Conservation (phyloP, 805 yeast species). For the Dipodascus geniculatus region DNA sequence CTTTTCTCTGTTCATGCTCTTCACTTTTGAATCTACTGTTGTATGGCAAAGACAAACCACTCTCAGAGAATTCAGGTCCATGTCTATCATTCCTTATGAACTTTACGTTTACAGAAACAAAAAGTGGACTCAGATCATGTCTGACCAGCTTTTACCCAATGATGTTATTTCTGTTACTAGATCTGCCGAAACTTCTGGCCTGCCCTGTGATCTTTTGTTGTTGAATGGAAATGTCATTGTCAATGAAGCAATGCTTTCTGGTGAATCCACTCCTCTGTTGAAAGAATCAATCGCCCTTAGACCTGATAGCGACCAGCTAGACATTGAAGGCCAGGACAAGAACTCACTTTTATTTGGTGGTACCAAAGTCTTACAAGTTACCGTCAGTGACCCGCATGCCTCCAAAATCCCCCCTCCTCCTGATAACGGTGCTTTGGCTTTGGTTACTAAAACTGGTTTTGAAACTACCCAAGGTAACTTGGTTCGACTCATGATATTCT, state of each 20-base stretch:
- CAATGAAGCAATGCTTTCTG: constrained; percentile 97
- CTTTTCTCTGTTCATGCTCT: constrained; percentile 83
- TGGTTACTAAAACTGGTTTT: constrained; percentile 90
- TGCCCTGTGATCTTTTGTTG: constrained; percentile 86
- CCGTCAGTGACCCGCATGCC: constrained; percentile 39
- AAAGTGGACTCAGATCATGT: constrained; percentile 57
- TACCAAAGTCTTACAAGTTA: constrained; percentile 87
- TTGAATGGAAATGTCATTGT: constrained; percentile 89
- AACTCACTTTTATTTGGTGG: constrained; percentile 90
- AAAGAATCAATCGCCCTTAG: constrained; percentile 85
- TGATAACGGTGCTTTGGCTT: constrained; percentile 83
- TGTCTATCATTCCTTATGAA: constrained; percentile 90
- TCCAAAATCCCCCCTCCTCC: constrained; percentile 53
- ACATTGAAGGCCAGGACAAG: constrained; percentile 76
- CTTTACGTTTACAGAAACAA: constrained; percentile 60
- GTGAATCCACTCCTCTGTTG: constrained; percentile 93
- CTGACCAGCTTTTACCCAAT: constrained; percentile 77
- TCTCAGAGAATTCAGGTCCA: constrained; percentile 87
- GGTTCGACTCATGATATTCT: constrained; percentile 94
- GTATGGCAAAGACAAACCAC: constrained; percentile 94
- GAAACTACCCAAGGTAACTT: constrained; percentile 97
- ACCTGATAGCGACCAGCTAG: constrained; percentile 55
- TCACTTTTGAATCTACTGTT: constrained; percentile 85
- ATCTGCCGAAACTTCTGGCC: constrained; percentile 80
- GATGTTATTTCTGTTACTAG: constrained; percentile 77